Evolutionary conservation across 768 basidiomycete genomes (phyloP).

Genomic region (Hypholoma fasciculare): DNA sequence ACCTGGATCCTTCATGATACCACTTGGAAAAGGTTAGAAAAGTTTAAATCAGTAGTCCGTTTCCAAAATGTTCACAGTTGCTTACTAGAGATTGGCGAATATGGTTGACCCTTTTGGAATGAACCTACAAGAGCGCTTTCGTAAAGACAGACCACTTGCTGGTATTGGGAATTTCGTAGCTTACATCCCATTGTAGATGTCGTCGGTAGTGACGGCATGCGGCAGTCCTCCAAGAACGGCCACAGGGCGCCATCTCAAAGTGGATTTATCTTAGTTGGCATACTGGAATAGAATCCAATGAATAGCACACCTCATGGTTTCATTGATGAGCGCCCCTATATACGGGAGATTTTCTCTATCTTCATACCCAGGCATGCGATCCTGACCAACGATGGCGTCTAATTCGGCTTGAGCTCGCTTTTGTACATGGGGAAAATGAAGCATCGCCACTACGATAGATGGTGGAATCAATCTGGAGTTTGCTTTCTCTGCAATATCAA

Average conservation of each 20-base stretch:
- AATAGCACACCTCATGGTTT: slow-evolving; percentile 27
- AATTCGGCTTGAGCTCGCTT: slow-evolving; percentile 40
- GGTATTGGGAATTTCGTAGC: too few species aligned
- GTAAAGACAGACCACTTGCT: too few species aligned
- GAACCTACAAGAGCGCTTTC: slow-evolving; percentile 15
- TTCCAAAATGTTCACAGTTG: background rate
- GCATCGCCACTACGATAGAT: slow-evolving; percentile 32
- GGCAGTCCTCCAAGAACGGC: slow-evolving; percentile 34
- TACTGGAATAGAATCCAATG: background rate
- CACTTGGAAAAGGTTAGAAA: background rate
- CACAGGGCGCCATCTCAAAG: slow-evolving; percentile 31
- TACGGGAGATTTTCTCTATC: slow-evolving; percentile 36
- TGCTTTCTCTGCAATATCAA: slow-evolving; percentile 8
- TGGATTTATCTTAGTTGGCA: background rate
- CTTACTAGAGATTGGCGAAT: slow-evolving; percentile 31
- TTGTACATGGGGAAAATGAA: slow-evolving; percentile 37
- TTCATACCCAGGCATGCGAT: slow-evolving; percentile 38
- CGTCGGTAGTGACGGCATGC: slow-evolving; percentile 37
- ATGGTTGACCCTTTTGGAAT: slow-evolving; percentile 38
- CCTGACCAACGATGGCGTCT: slow-evolving; percentile 33
- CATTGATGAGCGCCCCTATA: slow-evolving; percentile 36
- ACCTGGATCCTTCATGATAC: slow-evolving; percentile 5
- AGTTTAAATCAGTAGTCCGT: background rate
- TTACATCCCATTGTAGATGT: slow-evolving; percentile 36
- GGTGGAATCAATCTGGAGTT: background rate